Evolutionary conservation across 305 asterid species (phyloP).

Genomic region (Withania somnifera): DNA sequence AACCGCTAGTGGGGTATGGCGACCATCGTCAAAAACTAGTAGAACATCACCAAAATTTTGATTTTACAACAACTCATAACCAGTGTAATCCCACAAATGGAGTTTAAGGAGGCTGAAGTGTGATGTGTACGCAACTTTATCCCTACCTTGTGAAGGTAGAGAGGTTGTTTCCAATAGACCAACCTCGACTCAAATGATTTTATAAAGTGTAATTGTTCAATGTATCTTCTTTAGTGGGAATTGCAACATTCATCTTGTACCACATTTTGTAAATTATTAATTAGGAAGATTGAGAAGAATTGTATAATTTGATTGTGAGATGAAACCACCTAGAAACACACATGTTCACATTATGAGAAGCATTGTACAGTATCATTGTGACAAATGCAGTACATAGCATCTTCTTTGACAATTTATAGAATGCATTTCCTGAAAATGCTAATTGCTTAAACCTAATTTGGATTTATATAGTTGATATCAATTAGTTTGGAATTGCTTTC

Average conservation of each 20-base stretch:
- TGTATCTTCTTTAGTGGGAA: not conserved
- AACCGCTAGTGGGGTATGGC: slow-evolving; percentile 10
- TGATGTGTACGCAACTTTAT: not conserved
- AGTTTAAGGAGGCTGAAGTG: not conserved
- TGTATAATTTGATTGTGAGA: not conserved
- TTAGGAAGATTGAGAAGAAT: not conserved
- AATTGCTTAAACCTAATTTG: too few relatives aligned
- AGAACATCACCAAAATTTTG: not conserved
- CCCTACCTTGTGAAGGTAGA: not conserved
- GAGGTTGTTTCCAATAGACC: not conserved
- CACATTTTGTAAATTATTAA: slow-evolving; percentile 4
- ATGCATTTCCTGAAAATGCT: too few relatives aligned
- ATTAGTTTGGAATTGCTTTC: too few relatives aligned
- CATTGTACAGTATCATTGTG: not conserved
- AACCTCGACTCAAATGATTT: not conserved
- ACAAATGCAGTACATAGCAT: not conserved
- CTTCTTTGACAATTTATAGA: too few relatives aligned
- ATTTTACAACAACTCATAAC: not conserved
- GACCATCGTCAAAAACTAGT: not conserved
- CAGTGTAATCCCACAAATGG: not conserved
- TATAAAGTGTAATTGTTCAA: not conserved
- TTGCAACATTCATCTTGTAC: not conserved
- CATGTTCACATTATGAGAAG: not conserved
- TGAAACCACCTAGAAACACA: not conserved
- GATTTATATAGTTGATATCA: too few relatives aligned